Conservation (phyloP, 208 protist species). For the Sergeia podlipaevii region DNA sequence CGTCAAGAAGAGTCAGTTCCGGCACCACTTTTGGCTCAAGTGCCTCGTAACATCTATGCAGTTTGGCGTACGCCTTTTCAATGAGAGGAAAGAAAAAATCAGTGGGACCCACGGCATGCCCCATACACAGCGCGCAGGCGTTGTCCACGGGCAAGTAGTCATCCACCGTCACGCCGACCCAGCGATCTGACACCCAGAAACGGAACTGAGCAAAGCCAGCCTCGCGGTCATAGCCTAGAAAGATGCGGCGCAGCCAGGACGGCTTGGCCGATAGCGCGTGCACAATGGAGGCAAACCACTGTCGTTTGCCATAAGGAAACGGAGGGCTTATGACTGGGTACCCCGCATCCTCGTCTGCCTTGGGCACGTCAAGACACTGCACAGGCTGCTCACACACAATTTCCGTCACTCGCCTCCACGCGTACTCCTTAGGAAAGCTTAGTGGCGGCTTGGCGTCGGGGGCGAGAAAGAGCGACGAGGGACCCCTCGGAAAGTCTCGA, state of each 20-base stretch:
- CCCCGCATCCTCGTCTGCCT: constrained; percentile 16
- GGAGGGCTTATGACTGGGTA: constrained; percentile 34
- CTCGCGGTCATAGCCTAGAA: constrained; percentile 52
- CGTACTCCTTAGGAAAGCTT: constrained; percentile 44
- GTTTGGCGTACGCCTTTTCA: constrained; percentile 93
- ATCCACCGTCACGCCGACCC: constrained; percentile 82
- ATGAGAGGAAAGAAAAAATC: constrained; percentile 75
- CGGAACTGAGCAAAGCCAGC: constrained; percentile 84
- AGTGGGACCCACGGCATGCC: constrained; percentile 14
- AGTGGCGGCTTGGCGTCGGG: constrained; percentile 31
- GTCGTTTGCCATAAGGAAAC: constrained; percentile 42
- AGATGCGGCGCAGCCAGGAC: constrained; percentile 47
- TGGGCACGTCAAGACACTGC: background rate
- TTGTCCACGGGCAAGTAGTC: constrained; percentile 80
- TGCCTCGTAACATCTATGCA: constrained; percentile 88
- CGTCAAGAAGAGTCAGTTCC: constrained; percentile 35
- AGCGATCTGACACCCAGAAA: constrained; percentile 80
- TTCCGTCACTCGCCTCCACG: constrained; percentile 58
- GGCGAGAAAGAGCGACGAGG: constrained; percentile 74
- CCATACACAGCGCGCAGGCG: constrained; percentile 41
- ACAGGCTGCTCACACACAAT: constrained; percentile 9
- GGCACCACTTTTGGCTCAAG: constrained; percentile 68
- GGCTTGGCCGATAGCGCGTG: constrained; percentile 68
- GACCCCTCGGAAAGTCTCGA: constrained; percentile 76
- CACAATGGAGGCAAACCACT: constrained; percentile 78